A percentile compares a stretch with the other conserved stretches of the same genome.
These are phyloP conservation scores for Yamadazyma mexicana DNA, from an alignment of 1,139 yeast genomes.

Conservation along the genomic window DNA sequence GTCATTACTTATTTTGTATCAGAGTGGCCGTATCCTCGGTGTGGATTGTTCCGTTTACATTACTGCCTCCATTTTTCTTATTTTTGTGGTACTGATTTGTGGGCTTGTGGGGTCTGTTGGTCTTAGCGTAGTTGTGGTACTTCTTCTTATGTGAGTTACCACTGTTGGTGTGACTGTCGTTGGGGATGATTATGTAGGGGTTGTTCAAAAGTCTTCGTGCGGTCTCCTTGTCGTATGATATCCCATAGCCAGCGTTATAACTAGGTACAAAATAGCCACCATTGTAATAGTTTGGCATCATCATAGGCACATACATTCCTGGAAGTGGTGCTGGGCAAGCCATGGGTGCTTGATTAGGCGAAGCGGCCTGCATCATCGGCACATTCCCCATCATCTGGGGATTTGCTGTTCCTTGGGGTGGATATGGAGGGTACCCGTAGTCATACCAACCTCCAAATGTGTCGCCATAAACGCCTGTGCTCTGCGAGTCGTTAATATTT, in stretches of 20 bases:
- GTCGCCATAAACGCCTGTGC: no score
- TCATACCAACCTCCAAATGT: neutral
- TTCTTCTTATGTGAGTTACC: no score
- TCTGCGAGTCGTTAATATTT: neutral
- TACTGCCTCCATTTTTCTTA: no score
- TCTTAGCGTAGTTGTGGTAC: neutral
- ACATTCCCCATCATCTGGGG: no score
- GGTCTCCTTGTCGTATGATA: slow-evolving; percentile 26
- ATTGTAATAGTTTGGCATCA: neutral
- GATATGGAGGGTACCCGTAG: no score
- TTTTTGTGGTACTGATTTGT: neutral
- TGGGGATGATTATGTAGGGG: slow-evolving; percentile 33
- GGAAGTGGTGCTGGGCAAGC: neutral
- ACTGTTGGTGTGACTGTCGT: slow-evolving; percentile 8
- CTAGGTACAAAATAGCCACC: neutral
- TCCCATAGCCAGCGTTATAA: slow-evolving; percentile 10
- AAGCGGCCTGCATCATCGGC: slow-evolving; percentile 1
- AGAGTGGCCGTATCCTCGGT: no score
- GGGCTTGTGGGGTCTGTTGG: neutral
- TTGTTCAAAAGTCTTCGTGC: slow-evolving; percentile 31
- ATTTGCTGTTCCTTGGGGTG: no score
- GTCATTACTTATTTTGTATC: no score
- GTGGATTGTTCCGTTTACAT: no score
- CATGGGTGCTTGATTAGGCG: no score
- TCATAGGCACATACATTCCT: neutral